A percentile compares a stretch with the other conserved stretches of the same genome.
Evolutionary conservation across 305 asterid genomes (phyloP).

Genomic region (Coffea humblotiana): DNA sequence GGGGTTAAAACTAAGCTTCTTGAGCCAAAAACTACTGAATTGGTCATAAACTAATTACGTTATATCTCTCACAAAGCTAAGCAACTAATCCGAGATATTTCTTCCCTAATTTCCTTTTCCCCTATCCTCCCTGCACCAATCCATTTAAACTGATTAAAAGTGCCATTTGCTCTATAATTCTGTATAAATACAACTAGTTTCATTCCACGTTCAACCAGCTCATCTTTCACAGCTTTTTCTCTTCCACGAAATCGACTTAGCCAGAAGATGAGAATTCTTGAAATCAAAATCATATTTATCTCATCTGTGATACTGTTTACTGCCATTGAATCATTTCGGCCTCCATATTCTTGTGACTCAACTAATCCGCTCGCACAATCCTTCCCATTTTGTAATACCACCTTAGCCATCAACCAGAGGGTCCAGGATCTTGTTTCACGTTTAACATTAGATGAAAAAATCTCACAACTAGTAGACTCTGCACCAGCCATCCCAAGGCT

Average conservation of each 20-base stretch:
- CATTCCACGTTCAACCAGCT: neutral
- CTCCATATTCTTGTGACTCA: constrained; percentile 59
- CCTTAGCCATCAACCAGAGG: constrained; percentile 41
- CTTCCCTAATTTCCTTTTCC: too few relatives aligned
- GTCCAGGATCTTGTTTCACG: constrained; percentile 62
- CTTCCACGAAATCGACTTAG: neutral
- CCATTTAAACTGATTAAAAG: neutral
- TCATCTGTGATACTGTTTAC: neutral
- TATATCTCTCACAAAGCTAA: too few relatives aligned
- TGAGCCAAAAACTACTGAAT: too few relatives aligned
- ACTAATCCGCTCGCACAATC: constrained; percentile 37
- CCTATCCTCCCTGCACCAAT: too few relatives aligned
- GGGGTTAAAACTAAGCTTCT: too few relatives aligned
- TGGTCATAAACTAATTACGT: too few relatives aligned
- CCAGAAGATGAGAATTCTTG: neutral
- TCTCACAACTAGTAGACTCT: constrained; percentile 62
- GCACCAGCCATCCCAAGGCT: constrained; percentile 68
- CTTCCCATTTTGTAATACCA: constrained; percentile 47
- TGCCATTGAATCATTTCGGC: constrained; percentile 25
- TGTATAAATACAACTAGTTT: neutral
- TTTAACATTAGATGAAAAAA: constrained; percentile 70
- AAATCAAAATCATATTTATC: neutral
- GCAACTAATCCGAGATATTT: too few relatives aligned
- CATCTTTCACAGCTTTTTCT: neutral
- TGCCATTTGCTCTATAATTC: neutral